Evolutionary conservation across 441 rosid genomes (phyloP), one percentile per base, ranked within the genome.

Genomic region (Arabidopsis lyrata): DNA sequence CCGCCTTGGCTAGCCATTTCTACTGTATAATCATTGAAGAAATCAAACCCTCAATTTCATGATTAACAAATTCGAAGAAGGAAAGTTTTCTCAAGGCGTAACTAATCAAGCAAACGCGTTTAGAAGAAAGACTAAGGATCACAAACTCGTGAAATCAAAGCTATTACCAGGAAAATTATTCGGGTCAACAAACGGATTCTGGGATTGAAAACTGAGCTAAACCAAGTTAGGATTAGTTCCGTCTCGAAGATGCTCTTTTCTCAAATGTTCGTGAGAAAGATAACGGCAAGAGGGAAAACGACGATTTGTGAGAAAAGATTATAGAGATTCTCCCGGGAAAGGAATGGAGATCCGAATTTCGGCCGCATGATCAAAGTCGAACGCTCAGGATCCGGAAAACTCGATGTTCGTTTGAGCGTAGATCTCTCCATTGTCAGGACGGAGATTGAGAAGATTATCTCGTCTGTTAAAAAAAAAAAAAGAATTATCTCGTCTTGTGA

Each of bases 1-100:
- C 93, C 91, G 45, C 87, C 86, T 77, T 89, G 96, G 82, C 84
- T 85, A 12, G 92, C 83, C 99, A 92, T 92, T 66, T 69, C 31
- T 32, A 29, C 39, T 38, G 8, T 73, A 53, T 5, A 5, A 54
- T 29, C 18, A 63, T 11, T 9, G 29, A 69, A 53, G 0, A 54
- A 49, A 54, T 39, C 66, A 63, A 77, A 48, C 54, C 53, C 45
- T 47, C 24, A 22, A 22, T 22, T 22, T 22, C 24, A 29, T 29
- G 31, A 47, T 29, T 5, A 8, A 15, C 68, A 59, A 56, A 42
- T 42, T 61, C 56, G 8, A 56, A 68, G 0, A 20, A 68, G 12
- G 61, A 39, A 66, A 58, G 60, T 38, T 31, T 48, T 31, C 55
- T 4, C 39, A 5, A 50, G 57, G 14, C 57, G 48, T 9, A 38